Percentiles rank a stretch among this genome's conserved stretches.
Conservation (phyloP, 2,329 filamentous ascomycete genomes). For the Nannizziopsis arthrosporioides region DNA sequence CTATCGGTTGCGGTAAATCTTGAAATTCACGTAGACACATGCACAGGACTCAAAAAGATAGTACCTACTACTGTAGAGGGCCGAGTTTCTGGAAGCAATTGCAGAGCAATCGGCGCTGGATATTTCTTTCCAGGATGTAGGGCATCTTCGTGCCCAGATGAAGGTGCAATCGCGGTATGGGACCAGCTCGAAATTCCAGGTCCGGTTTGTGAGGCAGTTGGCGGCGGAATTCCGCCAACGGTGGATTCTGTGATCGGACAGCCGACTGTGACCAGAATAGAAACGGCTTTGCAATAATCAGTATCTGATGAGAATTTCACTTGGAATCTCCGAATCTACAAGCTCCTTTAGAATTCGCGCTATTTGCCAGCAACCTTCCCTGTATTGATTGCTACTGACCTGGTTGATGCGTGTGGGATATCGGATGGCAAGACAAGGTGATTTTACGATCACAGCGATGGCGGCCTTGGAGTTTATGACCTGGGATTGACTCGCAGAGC, state of each 20-base stretch:
- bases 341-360: constrained; percentile 14
- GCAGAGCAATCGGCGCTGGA: background rate
- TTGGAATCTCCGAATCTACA: constrained; percentile 36
- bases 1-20: too few relatives aligned
- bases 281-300: constrained; percentile 33
- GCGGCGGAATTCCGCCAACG: constrained; percentile 17
- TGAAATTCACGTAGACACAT: too few relatives aligned
- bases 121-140: background rate
- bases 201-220: constrained; percentile 15
- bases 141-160: background rate
- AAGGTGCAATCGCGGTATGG: background rate
- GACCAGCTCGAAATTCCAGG: background rate
- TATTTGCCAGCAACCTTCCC: background rate
- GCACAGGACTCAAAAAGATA: too few relatives aligned
- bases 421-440: constrained; percentile 37
- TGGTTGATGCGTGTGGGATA: constrained; percentile 27
- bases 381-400: constrained; percentile 15
- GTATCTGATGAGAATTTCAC: constrained; percentile 32
- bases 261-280: constrained; percentile 31
- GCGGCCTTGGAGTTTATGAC: constrained; percentile 20
- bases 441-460: constrained; percentile 34
- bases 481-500: constrained; percentile 8
- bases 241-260: constrained; percentile 35
- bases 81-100: constrained; percentile 5
- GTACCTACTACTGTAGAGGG: constrained; percentile 11